Evolutionary conservation across 352 stramenopile genomes (phyloP).

Genomic region (Phytophthora agathidicida): DNA sequence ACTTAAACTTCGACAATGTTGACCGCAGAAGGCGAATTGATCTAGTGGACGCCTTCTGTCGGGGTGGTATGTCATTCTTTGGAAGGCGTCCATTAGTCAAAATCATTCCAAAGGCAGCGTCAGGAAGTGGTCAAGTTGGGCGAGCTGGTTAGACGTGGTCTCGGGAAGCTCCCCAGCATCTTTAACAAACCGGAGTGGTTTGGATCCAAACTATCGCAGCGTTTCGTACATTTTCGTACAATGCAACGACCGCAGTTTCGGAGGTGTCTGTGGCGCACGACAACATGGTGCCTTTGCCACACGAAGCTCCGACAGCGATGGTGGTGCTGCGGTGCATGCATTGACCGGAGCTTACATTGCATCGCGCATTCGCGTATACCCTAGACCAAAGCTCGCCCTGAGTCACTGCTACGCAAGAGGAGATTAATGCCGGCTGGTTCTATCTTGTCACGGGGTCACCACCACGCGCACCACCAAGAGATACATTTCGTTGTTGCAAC

Average conservation of each 20-base stretch:
- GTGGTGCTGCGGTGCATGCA: background rate
- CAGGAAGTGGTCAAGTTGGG: no score
- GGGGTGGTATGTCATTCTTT: no score
- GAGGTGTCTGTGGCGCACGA: constrained; percentile 6
- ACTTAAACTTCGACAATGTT: no score
- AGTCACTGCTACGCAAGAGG: background rate
- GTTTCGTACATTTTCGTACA: constrained; percentile 16
- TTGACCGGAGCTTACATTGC: constrained; percentile 1
- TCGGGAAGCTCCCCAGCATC: no score
- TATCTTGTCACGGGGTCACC: no score
- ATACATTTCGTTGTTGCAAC: constrained; percentile 1
- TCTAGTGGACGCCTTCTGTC: no score
- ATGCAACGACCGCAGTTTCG: constrained; percentile 17
- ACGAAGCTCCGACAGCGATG: constrained; percentile 1
- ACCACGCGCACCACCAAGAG: constrained; percentile 11
- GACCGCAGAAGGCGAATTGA: no score
- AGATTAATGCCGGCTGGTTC: constrained; percentile 21
- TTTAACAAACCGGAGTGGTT: no score
- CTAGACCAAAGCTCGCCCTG: constrained; percentile 5
- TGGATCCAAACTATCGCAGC: no score
- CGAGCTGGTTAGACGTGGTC: no score
- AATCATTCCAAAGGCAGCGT: no score
- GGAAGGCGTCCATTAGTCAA: no score
- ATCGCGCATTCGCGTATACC: background rate
- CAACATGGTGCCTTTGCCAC: constrained; percentile 18